A percentile compares a stretch with the other conserved stretches of the same genome.
These are phyloP conservation scores for Nadsonia fulvescens DNA, from an alignment of 805 yeast species.

Conservation along the genomic window DNA sequence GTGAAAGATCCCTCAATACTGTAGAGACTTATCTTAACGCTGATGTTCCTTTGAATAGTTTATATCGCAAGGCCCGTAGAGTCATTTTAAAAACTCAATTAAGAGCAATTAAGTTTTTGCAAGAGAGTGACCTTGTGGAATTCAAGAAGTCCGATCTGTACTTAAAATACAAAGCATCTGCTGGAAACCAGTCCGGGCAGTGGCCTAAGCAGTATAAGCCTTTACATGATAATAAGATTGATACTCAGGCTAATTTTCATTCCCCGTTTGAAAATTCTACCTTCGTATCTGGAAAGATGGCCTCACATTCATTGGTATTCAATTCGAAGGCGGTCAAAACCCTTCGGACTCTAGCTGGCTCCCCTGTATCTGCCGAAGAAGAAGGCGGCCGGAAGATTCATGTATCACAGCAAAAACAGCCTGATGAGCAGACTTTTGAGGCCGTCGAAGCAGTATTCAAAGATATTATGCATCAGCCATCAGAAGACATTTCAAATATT, in stretches of 20 bases:
- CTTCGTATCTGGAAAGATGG: too few species aligned
- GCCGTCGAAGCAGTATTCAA: constrained; percentile 56
- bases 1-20: constrained; percentile 9
- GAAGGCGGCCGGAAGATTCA: too few species aligned
- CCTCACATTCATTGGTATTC: too few species aligned
- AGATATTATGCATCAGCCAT: constrained; percentile 24
- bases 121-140: constrained; percentile 32
- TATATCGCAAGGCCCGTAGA: constrained; percentile 37
- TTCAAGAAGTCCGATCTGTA: constrained; percentile 45
- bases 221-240: too few species aligned
- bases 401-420: too few species aligned
- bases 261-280: too few species aligned
- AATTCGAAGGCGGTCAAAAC: too few species aligned
- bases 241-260: too few species aligned
- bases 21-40: constrained; percentile 22
- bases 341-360: too few species aligned
- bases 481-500: constrained; percentile 7
- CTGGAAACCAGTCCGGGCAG: too few species aligned
- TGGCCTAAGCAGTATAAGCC: too few species aligned
- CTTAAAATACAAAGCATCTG: constrained; percentile 26
- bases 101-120: constrained; percentile 32
- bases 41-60: constrained; percentile 8
- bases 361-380: too few species aligned
- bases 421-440: constrained; percentile 23
- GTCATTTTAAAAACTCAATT: constrained; percentile 43